These are phyloP conservation scores for Castanospermum australe DNA, from an alignment of 306 rosid genomes.

Conservation along the genomic window DNA sequence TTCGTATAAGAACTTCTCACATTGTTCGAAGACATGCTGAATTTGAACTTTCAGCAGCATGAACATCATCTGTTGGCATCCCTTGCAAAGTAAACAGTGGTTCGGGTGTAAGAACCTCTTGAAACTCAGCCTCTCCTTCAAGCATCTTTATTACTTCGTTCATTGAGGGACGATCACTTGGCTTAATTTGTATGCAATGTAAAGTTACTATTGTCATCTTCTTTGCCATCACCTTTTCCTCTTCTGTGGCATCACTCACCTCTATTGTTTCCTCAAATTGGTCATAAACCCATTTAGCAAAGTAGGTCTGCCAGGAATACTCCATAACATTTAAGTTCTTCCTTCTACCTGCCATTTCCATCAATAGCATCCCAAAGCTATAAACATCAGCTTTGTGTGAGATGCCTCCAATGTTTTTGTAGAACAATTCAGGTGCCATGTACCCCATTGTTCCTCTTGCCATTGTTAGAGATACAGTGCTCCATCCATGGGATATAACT, in stretches of 20 bases:
- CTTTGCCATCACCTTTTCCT: conserved; percentile 9
- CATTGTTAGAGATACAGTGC: background rate
- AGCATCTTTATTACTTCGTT: conserved; percentile 13
- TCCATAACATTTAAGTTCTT: conserved; percentile 4
- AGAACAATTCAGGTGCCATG: background rate
- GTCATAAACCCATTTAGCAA: conserved; percentile 12
- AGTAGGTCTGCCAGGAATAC: conserved; percentile 13
- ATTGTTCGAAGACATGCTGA: background rate
- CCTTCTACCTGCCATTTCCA: conserved; percentile 10
- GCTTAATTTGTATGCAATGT: conserved; percentile 16
- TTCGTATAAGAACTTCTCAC: background rate
- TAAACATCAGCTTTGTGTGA: conserved; percentile 1
- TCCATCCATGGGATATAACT: background rate
- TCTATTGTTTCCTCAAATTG: conserved; percentile 15
- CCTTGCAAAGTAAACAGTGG: background rate
- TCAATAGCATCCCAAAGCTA: background rate
- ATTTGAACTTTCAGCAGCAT: no score
- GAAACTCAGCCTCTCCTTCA: background rate
- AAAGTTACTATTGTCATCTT: background rate
- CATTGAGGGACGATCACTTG: conserved; percentile 19
- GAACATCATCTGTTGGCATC: background rate
- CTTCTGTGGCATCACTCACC: background rate
- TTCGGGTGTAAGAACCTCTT: background rate
- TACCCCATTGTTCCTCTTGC: conserved; percentile 6
- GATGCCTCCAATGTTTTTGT: background rate